Evolutionary conservation across 352 stramenopile genomes (phyloP).

Genomic region (Globisporangium nagaii): DNA sequence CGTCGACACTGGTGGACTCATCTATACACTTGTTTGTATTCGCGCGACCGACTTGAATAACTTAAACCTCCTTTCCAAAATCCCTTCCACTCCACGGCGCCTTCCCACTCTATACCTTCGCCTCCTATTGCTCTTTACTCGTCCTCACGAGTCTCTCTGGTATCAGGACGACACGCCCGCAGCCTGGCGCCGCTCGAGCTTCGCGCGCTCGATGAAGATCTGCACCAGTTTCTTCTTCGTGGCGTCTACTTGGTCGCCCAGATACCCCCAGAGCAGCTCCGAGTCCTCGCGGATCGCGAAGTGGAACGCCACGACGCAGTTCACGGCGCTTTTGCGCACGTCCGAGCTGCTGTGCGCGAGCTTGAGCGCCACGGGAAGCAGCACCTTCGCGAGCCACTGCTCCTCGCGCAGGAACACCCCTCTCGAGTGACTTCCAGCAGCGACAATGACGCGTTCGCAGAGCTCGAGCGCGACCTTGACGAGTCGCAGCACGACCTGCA

Average conservation of each 20-base stretch:
- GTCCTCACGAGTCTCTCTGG: neutral
- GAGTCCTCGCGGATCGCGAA: slow-evolving; percentile 48
- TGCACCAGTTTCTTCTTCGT: slow-evolving; percentile 54
- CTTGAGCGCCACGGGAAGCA: slow-evolving; percentile 25
- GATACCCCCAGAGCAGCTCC: slow-evolving; percentile 33
- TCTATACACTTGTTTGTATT: slow-evolving; percentile 6
- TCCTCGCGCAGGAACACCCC: slow-evolving; percentile 22
- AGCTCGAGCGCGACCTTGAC: slow-evolving; percentile 37
- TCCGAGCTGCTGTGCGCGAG: slow-evolving; percentile 49
- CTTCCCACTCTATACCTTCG: neutral
- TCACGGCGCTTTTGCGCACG: slow-evolving; percentile 62
- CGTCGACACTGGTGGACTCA: neutral
- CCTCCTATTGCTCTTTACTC: neutral
- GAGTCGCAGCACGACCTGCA: slow-evolving; percentile 48
- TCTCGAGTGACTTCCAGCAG: neutral
- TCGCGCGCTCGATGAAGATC: slow-evolving; percentile 74
- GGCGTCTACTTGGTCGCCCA: slow-evolving; percentile 40
- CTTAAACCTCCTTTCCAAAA: neutral
- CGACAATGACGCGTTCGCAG: slow-evolving; percentile 18
- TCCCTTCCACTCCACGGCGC: neutral
- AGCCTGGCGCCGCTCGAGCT: slow-evolving; percentile 22
- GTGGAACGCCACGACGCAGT: slow-evolving; percentile 62
- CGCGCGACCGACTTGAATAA: slow-evolving; percentile 9
- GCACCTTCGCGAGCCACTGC: slow-evolving; percentile 25
- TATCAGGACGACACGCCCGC: slow-evolving; percentile 2